phyloP scores from a whole-genome alignment of 179 eudicot genomes.

The Dionaea muscipula region DNA sequence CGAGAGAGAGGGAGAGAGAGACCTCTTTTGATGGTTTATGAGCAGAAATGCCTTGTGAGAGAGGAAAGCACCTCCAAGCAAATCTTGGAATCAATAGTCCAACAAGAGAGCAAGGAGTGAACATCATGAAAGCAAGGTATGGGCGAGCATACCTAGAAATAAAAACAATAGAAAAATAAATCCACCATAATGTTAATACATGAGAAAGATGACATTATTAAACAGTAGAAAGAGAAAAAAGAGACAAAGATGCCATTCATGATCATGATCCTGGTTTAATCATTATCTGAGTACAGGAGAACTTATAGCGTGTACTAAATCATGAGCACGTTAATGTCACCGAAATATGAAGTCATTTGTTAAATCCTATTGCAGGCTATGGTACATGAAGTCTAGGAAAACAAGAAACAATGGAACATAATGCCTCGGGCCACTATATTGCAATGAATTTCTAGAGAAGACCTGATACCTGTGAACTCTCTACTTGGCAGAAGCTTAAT shows the following conservation, averaged over 20 bases:
- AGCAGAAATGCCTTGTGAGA: constrained; percentile 38
- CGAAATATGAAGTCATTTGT: neutral
- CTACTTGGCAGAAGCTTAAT: no score
- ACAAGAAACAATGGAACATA: neutral
- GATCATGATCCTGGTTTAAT: no score
- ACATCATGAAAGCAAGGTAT: constrained; percentile 78
- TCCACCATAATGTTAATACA: no score
- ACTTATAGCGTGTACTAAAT: neutral
- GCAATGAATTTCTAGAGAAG: no score
- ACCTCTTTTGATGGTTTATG: constrained; percentile 52
- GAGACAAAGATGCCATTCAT: no score
- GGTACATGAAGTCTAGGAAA: neutral
- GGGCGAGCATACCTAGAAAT: constrained; percentile 79
- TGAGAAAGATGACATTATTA: neutral
- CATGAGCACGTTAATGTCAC: neutral
- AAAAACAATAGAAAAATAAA: neutral
- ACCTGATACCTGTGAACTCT: no score
- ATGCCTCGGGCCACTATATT: neutral
- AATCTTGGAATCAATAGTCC: constrained; percentile 76
- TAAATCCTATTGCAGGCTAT: neutral
- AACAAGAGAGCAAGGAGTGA: constrained; percentile 72
- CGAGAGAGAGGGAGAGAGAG: constrained; percentile 3
- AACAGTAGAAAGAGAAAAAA: neutral
- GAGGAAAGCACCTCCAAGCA: constrained; percentile 34
- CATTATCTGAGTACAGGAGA: no score